Base-by-base conservation (phyloP, 192 early-diverging fungal species). In the Mortierella antarctica region DNA sequence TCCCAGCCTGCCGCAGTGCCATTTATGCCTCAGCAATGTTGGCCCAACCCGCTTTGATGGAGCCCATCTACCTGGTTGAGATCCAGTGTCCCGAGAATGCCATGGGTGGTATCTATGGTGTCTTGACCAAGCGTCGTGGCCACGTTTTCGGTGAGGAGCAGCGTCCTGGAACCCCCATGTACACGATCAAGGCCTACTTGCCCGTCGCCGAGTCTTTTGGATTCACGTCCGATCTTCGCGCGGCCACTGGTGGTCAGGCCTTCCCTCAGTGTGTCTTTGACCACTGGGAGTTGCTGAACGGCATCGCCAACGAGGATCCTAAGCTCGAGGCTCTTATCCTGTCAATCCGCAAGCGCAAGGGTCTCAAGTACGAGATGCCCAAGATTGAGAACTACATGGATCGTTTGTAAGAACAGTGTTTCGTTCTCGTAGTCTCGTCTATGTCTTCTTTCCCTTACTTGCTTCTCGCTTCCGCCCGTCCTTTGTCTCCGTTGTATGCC, bases 151-250 rank as follows among this genome's bases (percentile, higher is more conserved):
- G 89, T 49, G 96, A 99, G 86, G 93, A 93, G 83, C 93, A 95
- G 82, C 91, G 92, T 71, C 86, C 91, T 52, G 96, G 96, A 78
- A 96, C 96, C 52, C 94, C 95, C 49, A 86, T 98, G 82, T 93
- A 93, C 91, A 91, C 89, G 74, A 85, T 99, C 87, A 97, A 97
- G 88, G 96, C 94, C 10, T 95, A 98, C 90, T 88, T 99, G 71
- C 98, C 98, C 74, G 88, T 98, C 73, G 93, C 93, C 74, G 98
- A 99, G 86, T 98, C 98, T 42, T 98, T 99, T 80, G 98, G 98
- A 64, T 99, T 99, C 91, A 95, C 94, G 58, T 91, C 93, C 42
- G 94, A 95, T 85, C 90, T 99, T 71, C 96, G 97, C 83, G 92
- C 93, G 79, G 91, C 87, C 66, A 99, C 98, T 68, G 92, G 93